Evolutionary conservation across 257 asterid species (phyloP).

Genomic region (Cinchona pubescens): DNA sequence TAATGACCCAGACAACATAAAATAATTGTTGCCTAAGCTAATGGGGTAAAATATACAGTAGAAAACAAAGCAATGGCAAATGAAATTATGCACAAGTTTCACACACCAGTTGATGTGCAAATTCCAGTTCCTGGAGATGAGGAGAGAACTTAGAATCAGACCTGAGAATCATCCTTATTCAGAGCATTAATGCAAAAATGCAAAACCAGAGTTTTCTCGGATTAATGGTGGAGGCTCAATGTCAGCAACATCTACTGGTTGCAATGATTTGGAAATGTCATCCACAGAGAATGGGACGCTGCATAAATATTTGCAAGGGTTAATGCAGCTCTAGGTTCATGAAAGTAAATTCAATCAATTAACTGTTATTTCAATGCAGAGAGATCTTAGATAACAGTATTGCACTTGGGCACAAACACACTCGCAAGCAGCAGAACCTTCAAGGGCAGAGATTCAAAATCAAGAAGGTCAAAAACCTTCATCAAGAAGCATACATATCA

Average conservation of each 20-base stretch:
- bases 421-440: not conserved
- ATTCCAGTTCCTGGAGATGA: constrained; percentile 16
- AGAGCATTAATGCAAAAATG: constrained; percentile 72
- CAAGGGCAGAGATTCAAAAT: not conserved
- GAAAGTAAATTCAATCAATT: not conserved
- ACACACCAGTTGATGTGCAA: constrained; percentile 25
- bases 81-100: constrained; percentile 46
- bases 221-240: constrained; percentile 92
- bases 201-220: constrained; percentile 88
- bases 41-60: constrained; percentile 37
- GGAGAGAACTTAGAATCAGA: constrained; percentile 18
- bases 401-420: not conserved
- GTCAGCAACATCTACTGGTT: constrained; percentile 66
- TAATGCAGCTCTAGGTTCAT: not conserved
- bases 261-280: constrained; percentile 90
- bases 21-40: constrained; percentile 37
- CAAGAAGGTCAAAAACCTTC: not conserved
- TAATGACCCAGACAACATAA: constrained; percentile 48
- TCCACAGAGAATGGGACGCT: constrained; percentile 97
- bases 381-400: not conserved
- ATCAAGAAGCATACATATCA: not conserved
- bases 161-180: constrained; percentile 36
- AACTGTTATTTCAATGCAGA: not conserved
- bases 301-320: constrained; percentile 34
- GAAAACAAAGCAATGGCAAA: constrained; percentile 27